Base-by-base conservation (phyloP, 2,329 filamentous ascomycete genomes). In the Alternaria sp. region DNA sequence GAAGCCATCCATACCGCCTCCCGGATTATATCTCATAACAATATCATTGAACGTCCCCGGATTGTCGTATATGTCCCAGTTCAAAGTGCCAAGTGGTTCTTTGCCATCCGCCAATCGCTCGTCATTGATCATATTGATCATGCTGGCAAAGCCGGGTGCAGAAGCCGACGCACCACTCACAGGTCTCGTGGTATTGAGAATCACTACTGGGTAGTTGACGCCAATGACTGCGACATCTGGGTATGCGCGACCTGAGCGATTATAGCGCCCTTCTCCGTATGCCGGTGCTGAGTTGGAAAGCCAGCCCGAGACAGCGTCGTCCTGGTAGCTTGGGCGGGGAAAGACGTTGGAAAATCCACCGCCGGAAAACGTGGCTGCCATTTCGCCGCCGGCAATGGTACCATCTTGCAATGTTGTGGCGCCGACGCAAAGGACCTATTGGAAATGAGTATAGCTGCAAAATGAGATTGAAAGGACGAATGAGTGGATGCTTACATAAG, bases 191-290 rank as follows among this genome's bases (percentile, higher is more conserved):
- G 62, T 71, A 11, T 77, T 75, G 52, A 79, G 73, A 61, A 79
- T 74, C 6, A 82, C 72, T 4, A 79, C 73, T 12, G 74, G 75
- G 57, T 82, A 84, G 49, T 77, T 68, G 75, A 69, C 74, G 26
- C 88, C 90, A 59, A 86, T 85, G 7, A 86, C 85, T 3, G 88
- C 85, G 17, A 91, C 82, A 65, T 90, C 88, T 0, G 88, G 87
- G 61, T 86, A 86, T 0, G 80, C 88, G 59, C 88, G 82, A 0
- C 88, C 88, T 15, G 62, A 66, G 10, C 60, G 65, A 49, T 68
- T 72, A 58, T 64, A 65, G 1, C 63, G 45, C 2, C 55, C 57
- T 23, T 65, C 45, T 21, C 59, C 59, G 61, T 68, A 67, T 40
- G 52, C 55, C 3, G 67, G 64, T 8, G 46, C 36, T 30, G 49